These are phyloP conservation scores for Solanum sparsipilum DNA, from an alignment of 257 asterid species.

Conservation along the genomic window DNA sequence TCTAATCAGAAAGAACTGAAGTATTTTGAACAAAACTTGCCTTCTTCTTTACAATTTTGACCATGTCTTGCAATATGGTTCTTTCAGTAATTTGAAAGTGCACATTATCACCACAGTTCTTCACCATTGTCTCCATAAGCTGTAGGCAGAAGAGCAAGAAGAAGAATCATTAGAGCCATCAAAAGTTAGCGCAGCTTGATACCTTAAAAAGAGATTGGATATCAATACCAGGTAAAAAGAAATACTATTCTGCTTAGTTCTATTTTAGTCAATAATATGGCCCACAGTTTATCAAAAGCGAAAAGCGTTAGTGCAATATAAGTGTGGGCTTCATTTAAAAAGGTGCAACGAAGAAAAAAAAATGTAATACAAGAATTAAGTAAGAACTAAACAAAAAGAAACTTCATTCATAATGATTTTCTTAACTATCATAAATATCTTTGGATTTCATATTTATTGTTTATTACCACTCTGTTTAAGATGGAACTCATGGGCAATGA, in stretches of 20 bases:
- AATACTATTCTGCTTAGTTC: background rate
- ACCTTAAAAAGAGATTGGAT: background rate
- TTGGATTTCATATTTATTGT: background rate
- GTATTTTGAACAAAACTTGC: slow-evolving; percentile 20
- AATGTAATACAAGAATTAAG: background rate
- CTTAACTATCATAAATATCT: background rate
- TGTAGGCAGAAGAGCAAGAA: slow-evolving; percentile 7
- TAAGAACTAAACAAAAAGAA: background rate
- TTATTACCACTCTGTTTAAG: background rate
- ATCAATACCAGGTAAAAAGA: background rate
- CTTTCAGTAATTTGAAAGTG: slow-evolving; percentile 92
- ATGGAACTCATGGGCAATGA: background rate
- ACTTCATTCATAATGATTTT: background rate
- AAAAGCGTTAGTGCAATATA: background rate
- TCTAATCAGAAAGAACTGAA: background rate
- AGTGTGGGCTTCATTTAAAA: background rate
- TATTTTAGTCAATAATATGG: background rate
- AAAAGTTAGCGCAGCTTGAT: background rate
- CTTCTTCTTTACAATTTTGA: slow-evolving; percentile 82
- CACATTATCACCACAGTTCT: slow-evolving; percentile 90
- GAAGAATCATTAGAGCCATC: background rate
- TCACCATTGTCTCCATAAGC: slow-evolving; percentile 97
- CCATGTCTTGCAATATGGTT: slow-evolving; percentile 79
- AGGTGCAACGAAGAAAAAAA: background rate
- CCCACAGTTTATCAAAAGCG: background rate